Conservation (phyloP, 2,329 filamentous ascomycete species). For the Paraphoma chrysanthemicola region DNA sequence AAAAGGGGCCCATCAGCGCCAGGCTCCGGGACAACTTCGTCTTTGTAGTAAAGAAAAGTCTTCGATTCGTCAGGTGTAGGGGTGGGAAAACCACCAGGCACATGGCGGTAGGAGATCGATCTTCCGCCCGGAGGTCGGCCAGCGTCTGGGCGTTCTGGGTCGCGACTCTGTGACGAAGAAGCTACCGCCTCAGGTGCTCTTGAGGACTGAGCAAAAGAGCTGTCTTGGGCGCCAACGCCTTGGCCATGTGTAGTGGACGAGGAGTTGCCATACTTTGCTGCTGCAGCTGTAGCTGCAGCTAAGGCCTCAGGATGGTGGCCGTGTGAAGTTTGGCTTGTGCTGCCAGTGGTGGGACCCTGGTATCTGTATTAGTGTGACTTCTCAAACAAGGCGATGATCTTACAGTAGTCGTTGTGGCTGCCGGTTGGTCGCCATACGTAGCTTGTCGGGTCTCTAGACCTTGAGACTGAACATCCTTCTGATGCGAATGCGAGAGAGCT, state of each 20-base stretch:
- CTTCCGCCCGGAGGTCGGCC: constrained; percentile 28
- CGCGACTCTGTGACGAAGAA: no score
- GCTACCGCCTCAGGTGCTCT: no score
- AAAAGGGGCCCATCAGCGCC: background rate
- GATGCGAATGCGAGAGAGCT: constrained; percentile 6
- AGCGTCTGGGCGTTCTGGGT: background rate
- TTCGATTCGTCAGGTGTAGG: constrained; percentile 38
- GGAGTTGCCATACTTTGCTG: constrained; percentile 7
- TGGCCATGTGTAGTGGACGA: constrained; percentile 11
- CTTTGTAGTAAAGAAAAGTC: constrained; percentile 27
- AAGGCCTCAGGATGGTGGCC: constrained; percentile 26
- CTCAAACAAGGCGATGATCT: no score
- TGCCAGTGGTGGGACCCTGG: background rate
- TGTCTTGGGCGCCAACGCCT: constrained; percentile 22
- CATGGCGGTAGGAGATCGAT: constrained; percentile 45
- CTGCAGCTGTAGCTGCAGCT: constrained; percentile 20
- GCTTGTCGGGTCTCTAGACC: constrained; percentile 3
- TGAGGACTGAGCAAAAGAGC: constrained; percentile 19
- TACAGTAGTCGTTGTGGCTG: background rate
- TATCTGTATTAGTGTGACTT: background rate
- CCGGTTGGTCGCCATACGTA: constrained; percentile 1
- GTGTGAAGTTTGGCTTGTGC: constrained; percentile 3
- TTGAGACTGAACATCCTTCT: constrained; percentile 6
- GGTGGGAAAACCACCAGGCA: constrained; percentile 44
- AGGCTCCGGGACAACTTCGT: constrained; percentile 13